These are phyloP conservation scores for Porphyrellus cyaneotinctus DNA, from an alignment of 768 basidiomycete genomes.

Conservation along the genomic window DNA sequence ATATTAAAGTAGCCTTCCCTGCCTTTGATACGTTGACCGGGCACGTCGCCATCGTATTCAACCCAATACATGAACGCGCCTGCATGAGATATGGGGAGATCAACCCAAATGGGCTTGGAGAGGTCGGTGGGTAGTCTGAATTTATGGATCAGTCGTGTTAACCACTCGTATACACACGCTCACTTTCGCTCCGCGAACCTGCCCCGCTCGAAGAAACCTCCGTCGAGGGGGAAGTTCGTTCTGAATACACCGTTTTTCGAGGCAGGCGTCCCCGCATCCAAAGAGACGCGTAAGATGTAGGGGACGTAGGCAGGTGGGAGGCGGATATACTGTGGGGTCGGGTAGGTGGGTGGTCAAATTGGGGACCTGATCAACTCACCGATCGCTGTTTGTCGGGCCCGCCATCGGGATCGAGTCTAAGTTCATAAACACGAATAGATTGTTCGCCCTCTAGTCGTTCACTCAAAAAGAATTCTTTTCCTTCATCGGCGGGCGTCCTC, in stretches of 20 bases:
- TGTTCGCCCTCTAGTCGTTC: slow-evolving; percentile 46
- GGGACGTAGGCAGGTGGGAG: slow-evolving; percentile 87
- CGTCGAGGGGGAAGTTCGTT: slow-evolving; percentile 96
- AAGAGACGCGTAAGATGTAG: slow-evolving; percentile 86
- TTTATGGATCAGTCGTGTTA: slow-evolving; percentile 12
- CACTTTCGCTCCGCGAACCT: slow-evolving; percentile 73
- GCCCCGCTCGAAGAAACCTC: slow-evolving; percentile 76
- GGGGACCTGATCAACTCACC: slow-evolving; percentile 43
- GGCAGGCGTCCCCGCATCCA: slow-evolving; percentile 90
- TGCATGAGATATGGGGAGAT: slow-evolving; percentile 93
- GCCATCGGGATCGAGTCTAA: slow-evolving; percentile 84
- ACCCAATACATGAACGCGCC: slow-evolving; percentile 96
- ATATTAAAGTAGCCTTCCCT: slow-evolving; percentile 95
- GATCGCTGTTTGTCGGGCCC: slow-evolving; percentile 83
- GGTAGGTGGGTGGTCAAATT: slow-evolving; percentile 6
- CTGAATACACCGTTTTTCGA: slow-evolving; percentile 88
- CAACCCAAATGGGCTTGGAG: slow-evolving; percentile 87
- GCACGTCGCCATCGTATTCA: slow-evolving; percentile 70
- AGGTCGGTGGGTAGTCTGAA: slow-evolving; percentile 78
- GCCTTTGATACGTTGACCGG: slow-evolving; percentile 66
- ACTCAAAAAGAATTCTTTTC: slow-evolving; percentile 80
- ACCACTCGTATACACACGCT: slow-evolving; percentile 20
- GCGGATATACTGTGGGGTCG: slow-evolving; percentile 74
- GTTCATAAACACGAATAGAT: slow-evolving; percentile 80
- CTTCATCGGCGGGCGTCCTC: slow-evolving; percentile 91